These are phyloP conservation scores for Paramecium tetraurelia DNA, from an alignment of 73 alveolate species.

Conservation along the genomic window DNA sequence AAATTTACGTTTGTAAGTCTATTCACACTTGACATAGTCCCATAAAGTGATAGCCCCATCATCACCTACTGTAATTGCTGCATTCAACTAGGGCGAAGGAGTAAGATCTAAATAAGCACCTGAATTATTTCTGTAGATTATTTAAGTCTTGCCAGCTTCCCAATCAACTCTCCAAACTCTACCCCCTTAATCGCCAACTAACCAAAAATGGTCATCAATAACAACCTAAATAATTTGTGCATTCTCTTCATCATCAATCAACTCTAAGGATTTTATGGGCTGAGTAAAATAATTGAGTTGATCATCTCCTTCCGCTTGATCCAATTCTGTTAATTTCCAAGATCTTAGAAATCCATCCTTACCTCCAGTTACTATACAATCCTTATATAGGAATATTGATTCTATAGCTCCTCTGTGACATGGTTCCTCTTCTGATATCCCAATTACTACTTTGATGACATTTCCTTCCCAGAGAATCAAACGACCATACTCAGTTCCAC, in stretches of 20 bases:
- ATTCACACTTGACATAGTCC: conserved; percentile 86
- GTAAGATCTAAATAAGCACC: conserved; percentile 81
- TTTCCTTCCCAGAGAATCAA: conserved; percentile 99
- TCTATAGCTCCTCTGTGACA: conserved; percentile 89
- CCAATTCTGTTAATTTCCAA: conserved; percentile 93
- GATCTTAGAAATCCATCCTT: conserved; percentile 95
- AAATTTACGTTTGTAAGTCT: conserved; percentile 70
- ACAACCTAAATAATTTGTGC: conserved; percentile 85
- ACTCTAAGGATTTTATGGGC: conserved; percentile 57
- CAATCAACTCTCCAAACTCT: conserved; percentile 84
- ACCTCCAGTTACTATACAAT: conserved; percentile 90
- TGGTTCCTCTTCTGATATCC: conserved; percentile 71
- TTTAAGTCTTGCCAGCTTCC: conserved; percentile 72
- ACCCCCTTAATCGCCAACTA: conserved; percentile 92
- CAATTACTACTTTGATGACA: conserved; percentile 65
- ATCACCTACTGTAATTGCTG: conserved; percentile 91
- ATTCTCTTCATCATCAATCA: conserved; percentile 69
- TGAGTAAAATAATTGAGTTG: conserved; percentile 73
- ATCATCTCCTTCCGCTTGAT: conserved; percentile 96
- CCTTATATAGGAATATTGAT: conserved; percentile 79
- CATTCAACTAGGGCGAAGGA: conserved; percentile 75
- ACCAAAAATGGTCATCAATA: conserved; percentile 87
- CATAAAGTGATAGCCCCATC: conserved; percentile 89
- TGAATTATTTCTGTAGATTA: conserved; percentile 82
- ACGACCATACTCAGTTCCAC: conserved; percentile 98